Evolutionary conservation across 139 green algal genomes (phyloP).

Genomic region (Chlamydomonas incerta): DNA sequence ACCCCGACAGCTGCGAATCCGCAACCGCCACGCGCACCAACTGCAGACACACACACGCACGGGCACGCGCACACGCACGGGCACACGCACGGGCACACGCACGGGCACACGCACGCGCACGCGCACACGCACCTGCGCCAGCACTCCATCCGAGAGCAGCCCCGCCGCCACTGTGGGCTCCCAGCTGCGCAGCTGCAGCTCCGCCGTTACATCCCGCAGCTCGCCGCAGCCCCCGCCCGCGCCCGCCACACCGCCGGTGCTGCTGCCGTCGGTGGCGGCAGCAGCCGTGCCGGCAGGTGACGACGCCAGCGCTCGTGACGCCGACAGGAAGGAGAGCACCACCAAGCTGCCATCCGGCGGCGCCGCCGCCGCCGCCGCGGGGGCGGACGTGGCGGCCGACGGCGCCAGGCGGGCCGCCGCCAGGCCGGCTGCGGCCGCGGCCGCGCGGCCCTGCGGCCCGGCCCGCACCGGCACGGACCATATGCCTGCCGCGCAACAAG

Average conservation of each 20-base stretch:
- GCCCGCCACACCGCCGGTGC: neutral
- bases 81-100: too few species aligned
- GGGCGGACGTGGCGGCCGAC: neutral
- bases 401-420: neutral
- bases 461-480: slow-evolving; percentile 16
- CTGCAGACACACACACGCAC: too few species aligned
- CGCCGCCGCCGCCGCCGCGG: neutral
- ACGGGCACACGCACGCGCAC: too few species aligned
- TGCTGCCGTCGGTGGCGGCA: neutral
- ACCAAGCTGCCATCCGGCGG: slow-evolving; percentile 12
- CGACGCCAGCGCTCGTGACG: slow-evolving; percentile 3
- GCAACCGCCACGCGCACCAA: too few species aligned
- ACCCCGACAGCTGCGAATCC: too few species aligned
- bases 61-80: too few species aligned
- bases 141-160: slow-evolving; percentile 16
- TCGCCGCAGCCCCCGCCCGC: neutral
- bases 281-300: neutral
- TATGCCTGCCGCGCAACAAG: neutral
- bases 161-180: slow-evolving; percentile 32
- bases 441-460: neutral
- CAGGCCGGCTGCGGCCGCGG: neutral
- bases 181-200: slow-evolving; percentile 21
- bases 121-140: slow-evolving; percentile 15
- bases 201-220: slow-evolving; percentile 38
- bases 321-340: slow-evolving; percentile 26